Conservation (phyloP, 208 protist genomes). For the Leishmania tarentolae region DNA sequence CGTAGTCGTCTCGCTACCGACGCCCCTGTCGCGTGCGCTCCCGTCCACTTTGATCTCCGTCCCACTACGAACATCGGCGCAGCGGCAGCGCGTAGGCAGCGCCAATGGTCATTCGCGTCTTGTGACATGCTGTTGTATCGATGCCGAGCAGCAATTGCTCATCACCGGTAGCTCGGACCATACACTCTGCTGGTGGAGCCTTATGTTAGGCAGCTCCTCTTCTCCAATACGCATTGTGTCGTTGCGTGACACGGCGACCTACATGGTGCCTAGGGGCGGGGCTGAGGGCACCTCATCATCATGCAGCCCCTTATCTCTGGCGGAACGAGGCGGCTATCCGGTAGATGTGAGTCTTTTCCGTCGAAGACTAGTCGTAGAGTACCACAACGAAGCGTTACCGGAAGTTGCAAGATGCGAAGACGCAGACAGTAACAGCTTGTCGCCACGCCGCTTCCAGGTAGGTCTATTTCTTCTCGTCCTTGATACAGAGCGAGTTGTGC, state of each 20-base stretch:
- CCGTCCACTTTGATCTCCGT: not conserved
- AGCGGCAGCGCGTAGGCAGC: not conserved
- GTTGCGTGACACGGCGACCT: slow-evolving; percentile 38
- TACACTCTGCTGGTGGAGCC: slow-evolving; percentile 69
- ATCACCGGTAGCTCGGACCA: slow-evolving; percentile 78
- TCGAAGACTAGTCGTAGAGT: slow-evolving; percentile 6
- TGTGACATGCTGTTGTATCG: slow-evolving; percentile 73
- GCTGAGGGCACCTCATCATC: not conserved
- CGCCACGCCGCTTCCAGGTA: slow-evolving; percentile 4
- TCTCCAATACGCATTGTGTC: slow-evolving; percentile 53
- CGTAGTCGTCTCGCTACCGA: slow-evolving; percentile 11
- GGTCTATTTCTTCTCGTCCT: slow-evolving; percentile 67
- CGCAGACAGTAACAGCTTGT: not conserved
- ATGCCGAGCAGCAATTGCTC: slow-evolving; percentile 47
- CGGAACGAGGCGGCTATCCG: slow-evolving; percentile 60
- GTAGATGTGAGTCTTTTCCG: slow-evolving; percentile 80
- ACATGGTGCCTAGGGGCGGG: not conserved
- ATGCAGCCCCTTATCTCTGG: not conserved
- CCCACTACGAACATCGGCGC: not conserved
- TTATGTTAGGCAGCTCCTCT: slow-evolving; percentile 27
- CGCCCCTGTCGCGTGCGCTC: slow-evolving; percentile 2
- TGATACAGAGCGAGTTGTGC: slow-evolving; percentile 71
- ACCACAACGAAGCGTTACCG: not conserved
- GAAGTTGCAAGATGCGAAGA: not conserved
- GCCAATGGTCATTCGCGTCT: slow-evolving; percentile 52